These are phyloP conservation scores for Mucor lusitanicus DNA, from an alignment of 371 early-diverging fungal genomes.

Conservation along the genomic window DNA sequence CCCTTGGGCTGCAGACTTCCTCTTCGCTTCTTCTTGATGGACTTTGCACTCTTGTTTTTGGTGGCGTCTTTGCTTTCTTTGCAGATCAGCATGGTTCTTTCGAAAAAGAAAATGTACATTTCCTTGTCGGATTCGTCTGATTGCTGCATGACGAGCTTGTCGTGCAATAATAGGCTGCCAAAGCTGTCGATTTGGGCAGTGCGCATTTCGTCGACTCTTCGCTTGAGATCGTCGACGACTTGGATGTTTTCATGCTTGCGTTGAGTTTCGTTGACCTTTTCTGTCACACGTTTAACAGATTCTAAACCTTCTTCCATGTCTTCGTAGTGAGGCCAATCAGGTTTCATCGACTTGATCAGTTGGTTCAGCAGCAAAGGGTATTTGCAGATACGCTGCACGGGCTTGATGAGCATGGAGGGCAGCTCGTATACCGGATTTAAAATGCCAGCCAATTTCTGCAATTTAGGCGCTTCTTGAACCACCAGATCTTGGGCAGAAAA, in stretches of 20 bases:
- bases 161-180: conserved; percentile 82
- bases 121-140: conserved; percentile 73
- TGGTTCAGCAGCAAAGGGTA: conserved; percentile 91
- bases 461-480: conserved; percentile 52
- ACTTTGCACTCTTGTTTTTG: conserved; percentile 51
- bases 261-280: conserved; percentile 90
- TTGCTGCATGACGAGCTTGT: conserved; percentile 78
- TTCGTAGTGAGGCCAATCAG: conserved; percentile 66
- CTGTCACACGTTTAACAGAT: conserved; percentile 85
- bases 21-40: conserved; percentile 45
- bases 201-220: conserved; percentile 52
- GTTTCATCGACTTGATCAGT: conserved; percentile 77
- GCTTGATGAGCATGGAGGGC: conserved; percentile 93
- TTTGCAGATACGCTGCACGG: conserved; percentile 96
- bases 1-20: conserved; percentile 78
- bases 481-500: conserved; percentile 71
- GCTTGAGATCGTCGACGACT: conserved; percentile 77
- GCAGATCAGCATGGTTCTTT: conserved; percentile 86
- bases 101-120: conserved; percentile 84
- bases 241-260: conserved; percentile 85
- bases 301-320: conserved; percentile 81
- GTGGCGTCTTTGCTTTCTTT: conserved; percentile 64
- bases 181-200: conserved; percentile 54
- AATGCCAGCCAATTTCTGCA: conserved; percentile 63
- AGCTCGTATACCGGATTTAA: conserved; percentile 87